phyloP scores from a whole-genome alignment of 2,329 filamentous ascomycete genomes.

The Colletotrichum sp. region DNA sequence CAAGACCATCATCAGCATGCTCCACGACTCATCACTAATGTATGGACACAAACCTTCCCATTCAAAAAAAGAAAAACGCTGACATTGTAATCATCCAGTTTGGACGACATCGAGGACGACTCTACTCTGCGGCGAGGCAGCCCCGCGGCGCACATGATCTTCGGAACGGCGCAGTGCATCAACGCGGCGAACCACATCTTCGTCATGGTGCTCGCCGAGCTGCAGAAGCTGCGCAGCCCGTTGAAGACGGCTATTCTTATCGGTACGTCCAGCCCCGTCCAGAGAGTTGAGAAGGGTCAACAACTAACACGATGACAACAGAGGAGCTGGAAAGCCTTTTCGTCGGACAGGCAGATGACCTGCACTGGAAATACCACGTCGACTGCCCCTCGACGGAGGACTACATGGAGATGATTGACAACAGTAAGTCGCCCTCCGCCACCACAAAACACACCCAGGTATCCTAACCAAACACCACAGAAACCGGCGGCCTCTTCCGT shows the following conservation, averaged over 20 bases:
- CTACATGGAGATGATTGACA: constrained; percentile 79
- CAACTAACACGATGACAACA: constrained; percentile 61
- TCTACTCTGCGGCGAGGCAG: constrained; percentile 77
- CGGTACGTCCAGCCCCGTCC: fast-evolving
- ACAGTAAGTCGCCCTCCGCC: not conserved
- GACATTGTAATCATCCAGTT: not conserved
- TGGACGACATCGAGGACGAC: constrained; percentile 88
- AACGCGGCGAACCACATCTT: constrained; percentile 91
- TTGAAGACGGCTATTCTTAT: not conserved
- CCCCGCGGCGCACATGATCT: constrained; percentile 83
- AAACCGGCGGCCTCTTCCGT: constrained; percentile 27
- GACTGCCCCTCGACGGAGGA: constrained; percentile 85
- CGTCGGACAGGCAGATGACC: constrained; percentile 86
- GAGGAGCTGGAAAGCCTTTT: constrained; percentile 65
- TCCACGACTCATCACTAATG: not conserved
- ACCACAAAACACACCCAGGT: not conserved
- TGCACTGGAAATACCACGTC: constrained; percentile 85
- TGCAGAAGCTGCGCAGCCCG: not conserved
- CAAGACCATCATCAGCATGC: not conserved
- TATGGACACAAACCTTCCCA: fast-evolving
- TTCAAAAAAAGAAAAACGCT: not conserved
- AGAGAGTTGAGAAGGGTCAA: fast-evolving
- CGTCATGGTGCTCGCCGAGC: constrained; percentile 73
- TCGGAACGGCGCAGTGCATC: constrained; percentile 85
- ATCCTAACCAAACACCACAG: not conserved